Percentiles rank a stretch among this genome's conserved stretches.
Conservation (phyloP, 306 rosid genomes). For the Rosa rugosa region DNA sequence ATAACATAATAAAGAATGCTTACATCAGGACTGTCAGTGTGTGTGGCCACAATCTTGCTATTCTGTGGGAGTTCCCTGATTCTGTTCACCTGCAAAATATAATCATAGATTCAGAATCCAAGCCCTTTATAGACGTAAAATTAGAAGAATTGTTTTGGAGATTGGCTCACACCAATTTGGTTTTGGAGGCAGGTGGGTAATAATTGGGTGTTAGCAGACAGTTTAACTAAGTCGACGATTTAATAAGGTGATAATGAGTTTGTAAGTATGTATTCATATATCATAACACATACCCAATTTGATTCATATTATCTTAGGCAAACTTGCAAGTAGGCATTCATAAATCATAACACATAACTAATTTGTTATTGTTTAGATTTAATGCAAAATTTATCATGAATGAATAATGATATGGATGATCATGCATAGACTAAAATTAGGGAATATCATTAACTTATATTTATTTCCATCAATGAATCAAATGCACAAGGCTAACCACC, state of each 20-base stretch:
- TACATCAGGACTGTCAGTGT: conserved; percentile 97
- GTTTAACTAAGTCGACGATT: neutral
- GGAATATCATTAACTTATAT: neutral
- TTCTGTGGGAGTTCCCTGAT: conserved; percentile 97
- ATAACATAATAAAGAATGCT: conserved; percentile 14
- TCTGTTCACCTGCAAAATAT: conserved; percentile 81
- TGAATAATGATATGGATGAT: neutral
- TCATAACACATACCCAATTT: neutral
- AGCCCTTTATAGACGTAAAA: neutral
- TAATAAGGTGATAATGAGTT: neutral
- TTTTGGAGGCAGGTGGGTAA: neutral
- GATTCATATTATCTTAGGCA: neutral
- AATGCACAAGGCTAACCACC: conserved; percentile 9
- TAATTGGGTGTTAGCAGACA: neutral
- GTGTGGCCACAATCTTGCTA: conserved; percentile 92
- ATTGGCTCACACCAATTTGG: neutral
- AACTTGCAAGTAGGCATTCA: neutral
- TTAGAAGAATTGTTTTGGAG: conserved; percentile 1
- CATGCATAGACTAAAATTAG: neutral
- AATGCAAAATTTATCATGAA: neutral
- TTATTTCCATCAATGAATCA: neutral
- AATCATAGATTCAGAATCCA: conserved; percentile 13
- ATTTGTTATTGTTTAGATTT: neutral
- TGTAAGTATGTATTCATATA: neutral
- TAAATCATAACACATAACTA: neutral